phyloP scores from a whole-genome alignment of 352 stramenopile genomes.

The Blastocystis sp. region DNA sequence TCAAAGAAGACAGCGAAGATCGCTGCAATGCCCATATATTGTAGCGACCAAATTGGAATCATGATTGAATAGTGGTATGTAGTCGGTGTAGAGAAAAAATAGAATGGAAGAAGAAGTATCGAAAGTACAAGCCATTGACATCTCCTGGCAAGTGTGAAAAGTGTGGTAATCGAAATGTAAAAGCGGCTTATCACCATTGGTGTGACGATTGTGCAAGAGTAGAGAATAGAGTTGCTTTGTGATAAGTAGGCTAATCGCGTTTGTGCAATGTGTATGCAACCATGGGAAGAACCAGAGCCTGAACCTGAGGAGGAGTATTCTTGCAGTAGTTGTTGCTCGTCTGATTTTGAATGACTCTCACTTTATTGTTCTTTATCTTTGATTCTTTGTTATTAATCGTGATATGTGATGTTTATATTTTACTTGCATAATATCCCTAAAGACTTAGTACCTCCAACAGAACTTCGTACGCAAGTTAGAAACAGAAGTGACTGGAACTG shows the following conservation, averaged over 20 bases:
- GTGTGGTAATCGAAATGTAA: constrained; percentile 63
- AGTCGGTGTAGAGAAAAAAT: constrained; percentile 81
- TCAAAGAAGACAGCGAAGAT: constrained; percentile 82
- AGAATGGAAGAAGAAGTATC: constrained; percentile 97
- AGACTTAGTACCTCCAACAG: no score
- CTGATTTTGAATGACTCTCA: background rate
- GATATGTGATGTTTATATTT: background rate
- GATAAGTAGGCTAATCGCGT: constrained; percentile 23
- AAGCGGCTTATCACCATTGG: constrained; percentile 58
- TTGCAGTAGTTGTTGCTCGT: constrained; percentile 43
- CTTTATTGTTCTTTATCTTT: background rate
- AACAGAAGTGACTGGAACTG: background rate
- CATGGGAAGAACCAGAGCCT: constrained; percentile 16
- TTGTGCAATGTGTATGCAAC: constrained; percentile 65
- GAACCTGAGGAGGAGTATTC: constrained; percentile 14
- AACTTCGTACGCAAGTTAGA: background rate
- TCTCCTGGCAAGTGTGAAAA: constrained; percentile 82
- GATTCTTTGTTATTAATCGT: background rate
- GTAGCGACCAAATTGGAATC: background rate
- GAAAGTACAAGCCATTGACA: constrained; percentile 94
- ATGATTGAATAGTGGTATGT: constrained; percentile 67
- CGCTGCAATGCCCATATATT: constrained; percentile 67
- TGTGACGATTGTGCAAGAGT: constrained; percentile 61
- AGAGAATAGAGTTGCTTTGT: background rate
- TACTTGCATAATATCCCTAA: background rate